phyloP scores from a whole-genome alignment of 2,329 filamentous ascomycete species.

The Pseudogymnoascus sp. region DNA sequence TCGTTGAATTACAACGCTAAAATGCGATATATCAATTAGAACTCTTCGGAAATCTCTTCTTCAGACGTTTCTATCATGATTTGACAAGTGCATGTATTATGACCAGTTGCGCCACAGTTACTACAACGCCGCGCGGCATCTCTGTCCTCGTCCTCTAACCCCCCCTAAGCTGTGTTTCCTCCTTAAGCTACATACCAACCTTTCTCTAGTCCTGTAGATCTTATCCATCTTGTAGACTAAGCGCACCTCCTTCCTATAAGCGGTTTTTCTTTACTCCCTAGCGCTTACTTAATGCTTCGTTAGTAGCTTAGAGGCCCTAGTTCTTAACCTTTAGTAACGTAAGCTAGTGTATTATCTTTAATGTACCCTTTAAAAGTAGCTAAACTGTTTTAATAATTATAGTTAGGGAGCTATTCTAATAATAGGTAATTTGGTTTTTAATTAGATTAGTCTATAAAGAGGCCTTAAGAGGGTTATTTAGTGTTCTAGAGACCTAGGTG shows the following conservation, averaged over 20 bases:
- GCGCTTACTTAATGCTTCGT: neutral
- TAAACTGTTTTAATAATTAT: slow-evolving; percentile 14
- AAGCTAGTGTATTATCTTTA: slow-evolving; percentile 8
- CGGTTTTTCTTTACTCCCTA: neutral
- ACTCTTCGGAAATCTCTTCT: neutral
- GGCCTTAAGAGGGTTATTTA: slow-evolving; percentile 9
- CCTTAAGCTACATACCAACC: neutral
- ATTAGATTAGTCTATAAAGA: slow-evolving; percentile 11
- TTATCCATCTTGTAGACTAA: neutral
- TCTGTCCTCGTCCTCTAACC: neutral
- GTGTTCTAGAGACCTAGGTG: slow-evolving; percentile 14
- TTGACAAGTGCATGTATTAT: slow-evolving; percentile 10
- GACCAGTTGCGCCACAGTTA: slow-evolving; percentile 1
- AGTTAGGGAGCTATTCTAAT: slow-evolving; percentile 16
- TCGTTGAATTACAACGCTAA: no score
- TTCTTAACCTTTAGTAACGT: neutral
- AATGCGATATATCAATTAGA: neutral
- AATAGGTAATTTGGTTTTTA: slow-evolving; percentile 13
- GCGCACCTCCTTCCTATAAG: neutral
- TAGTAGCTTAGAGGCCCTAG: neutral
- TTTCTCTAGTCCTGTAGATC: neutral
- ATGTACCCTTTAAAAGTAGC: slow-evolving; percentile 14
- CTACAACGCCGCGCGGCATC: neutral
- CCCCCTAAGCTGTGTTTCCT: neutral
- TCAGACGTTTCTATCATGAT: neutral